Percentiles rank a stretch among this genome's conserved stretches.
phyloP scores from a whole-genome alignment of 768 basidiomycete genomes.

The Rhodotorula toruloides region DNA sequence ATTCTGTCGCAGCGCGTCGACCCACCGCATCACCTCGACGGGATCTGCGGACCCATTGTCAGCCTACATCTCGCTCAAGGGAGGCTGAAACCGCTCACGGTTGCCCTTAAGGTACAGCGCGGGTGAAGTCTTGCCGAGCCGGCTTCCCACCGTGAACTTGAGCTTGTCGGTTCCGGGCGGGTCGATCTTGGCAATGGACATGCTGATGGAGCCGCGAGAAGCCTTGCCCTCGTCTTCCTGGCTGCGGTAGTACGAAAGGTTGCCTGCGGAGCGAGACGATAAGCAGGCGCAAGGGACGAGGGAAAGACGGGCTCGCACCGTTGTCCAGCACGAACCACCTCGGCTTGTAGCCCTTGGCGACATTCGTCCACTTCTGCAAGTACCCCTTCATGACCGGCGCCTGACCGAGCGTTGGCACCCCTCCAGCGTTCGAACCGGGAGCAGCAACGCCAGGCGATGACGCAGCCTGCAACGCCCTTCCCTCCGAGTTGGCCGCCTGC shows the following conservation, averaged over 20 bases:
- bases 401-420: neutral
- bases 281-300: too few species aligned
- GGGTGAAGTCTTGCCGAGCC: conserved; percentile 42
- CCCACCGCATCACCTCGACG: conserved; percentile 84
- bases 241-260: conserved; percentile 64
- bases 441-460: neutral
- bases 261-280: conserved; percentile 2
- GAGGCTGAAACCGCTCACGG: conserved; percentile 34
- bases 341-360: conserved; percentile 80
- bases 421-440: neutral
- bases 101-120: conserved; percentile 44
- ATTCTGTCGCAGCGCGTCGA: conserved; percentile 64
- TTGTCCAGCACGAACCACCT: conserved; percentile 88
- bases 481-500: conserved; percentile 59
- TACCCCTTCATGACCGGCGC: conserved; percentile 63
- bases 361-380: conserved; percentile 82
- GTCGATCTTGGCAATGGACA: conserved; percentile 69
- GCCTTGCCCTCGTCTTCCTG: conserved; percentile 84
- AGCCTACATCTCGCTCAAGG: neutral
- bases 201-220: conserved; percentile 78
- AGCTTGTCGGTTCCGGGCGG: conserved; percentile 52
- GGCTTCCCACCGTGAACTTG: conserved; percentile 72
- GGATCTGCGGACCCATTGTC: conserved; percentile 57
- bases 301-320: conserved; percentile 43
- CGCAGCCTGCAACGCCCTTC: conserved; percentile 9